These are phyloP conservation scores for Deakozyma indianensis DNA, from an alignment of 805 yeast genomes.

Conservation along the genomic window DNA sequence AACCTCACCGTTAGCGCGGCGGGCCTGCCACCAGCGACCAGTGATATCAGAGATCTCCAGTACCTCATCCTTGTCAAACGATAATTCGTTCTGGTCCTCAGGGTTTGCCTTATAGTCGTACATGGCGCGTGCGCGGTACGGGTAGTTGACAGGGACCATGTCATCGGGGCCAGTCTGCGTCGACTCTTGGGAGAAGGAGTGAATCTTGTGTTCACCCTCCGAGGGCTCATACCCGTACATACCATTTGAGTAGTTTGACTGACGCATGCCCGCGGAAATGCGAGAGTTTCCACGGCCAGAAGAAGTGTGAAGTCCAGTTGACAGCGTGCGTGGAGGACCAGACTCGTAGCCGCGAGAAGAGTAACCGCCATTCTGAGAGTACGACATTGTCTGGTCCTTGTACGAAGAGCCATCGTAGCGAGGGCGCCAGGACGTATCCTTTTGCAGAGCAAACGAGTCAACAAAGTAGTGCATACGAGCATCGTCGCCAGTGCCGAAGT, in stretches of 20 bases:
- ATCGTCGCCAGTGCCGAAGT: conserved; percentile 81
- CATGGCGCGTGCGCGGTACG: conserved; percentile 74
- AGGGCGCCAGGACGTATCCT: conserved; percentile 3
- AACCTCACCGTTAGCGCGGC: conserved; percentile 75
- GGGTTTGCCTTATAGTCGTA: conserved; percentile 82
- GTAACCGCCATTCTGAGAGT: not conserved
- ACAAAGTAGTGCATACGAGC: conserved; percentile 77
- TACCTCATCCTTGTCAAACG: conserved; percentile 83
- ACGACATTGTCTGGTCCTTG: not conserved
- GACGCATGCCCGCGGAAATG: not conserved
- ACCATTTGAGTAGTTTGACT: conserved; percentile 1
- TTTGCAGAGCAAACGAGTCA: conserved; percentile 55
- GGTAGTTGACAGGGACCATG: conserved; percentile 35
- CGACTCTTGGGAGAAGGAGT: conserved; percentile 1
- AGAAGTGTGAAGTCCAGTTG: not conserved
- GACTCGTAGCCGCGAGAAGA: conserved; percentile 1
- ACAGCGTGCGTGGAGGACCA: not conserved
- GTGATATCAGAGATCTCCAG: conserved; percentile 82
- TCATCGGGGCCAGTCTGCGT: not conserved
- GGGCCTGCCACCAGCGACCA: conserved; percentile 99
- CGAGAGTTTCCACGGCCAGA: conserved; percentile 1
- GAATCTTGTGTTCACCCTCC: not conserved
- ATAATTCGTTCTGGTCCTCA: conserved; percentile 83
- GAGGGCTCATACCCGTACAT: conserved; percentile 1
- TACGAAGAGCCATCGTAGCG: not conserved